A percentile compares a stretch with the other conserved stretches of the same genome.
Evolutionary conservation across 768 basidiomycete species (phyloP).

Genomic region (Cubamyces sp.): DNA sequence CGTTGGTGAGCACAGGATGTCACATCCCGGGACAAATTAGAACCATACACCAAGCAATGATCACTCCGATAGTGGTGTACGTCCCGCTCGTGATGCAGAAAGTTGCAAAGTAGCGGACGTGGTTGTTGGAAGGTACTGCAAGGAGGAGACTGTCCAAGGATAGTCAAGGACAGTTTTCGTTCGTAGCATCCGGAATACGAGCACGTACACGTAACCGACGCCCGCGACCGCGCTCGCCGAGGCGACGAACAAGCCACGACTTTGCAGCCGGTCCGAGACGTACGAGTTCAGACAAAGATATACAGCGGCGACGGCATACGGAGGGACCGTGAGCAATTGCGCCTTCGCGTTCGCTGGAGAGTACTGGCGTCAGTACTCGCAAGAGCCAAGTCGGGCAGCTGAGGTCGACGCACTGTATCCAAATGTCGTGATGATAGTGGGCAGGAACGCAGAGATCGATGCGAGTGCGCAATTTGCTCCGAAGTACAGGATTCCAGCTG

Average conservation of each 20-base stretch:
- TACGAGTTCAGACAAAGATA: slow-evolving; percentile 60
- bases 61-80: slow-evolving; percentile 71
- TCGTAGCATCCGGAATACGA: neutral
- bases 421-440: slow-evolving; percentile 77
- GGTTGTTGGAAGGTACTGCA: slow-evolving; percentile 52
- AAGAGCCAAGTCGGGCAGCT: too few relatives aligned
- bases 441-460: slow-evolving; percentile 83
- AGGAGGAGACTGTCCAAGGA: slow-evolving; percentile 52
- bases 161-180: neutral
- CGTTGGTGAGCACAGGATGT: neutral
- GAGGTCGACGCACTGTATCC: slow-evolving; percentile 58
- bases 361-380: neutral
- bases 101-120: slow-evolving; percentile 72
- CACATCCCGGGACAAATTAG: neutral
- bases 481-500: slow-evolving; percentile 76
- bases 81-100: slow-evolving; percentile 78
- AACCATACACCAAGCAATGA: slow-evolving; percentile 74
- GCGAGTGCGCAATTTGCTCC: slow-evolving; percentile 76
- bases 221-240: slow-evolving; percentile 49
- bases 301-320: slow-evolving; percentile 69
- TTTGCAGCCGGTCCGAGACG: slow-evolving; percentile 66
- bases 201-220: slow-evolving; percentile 63
- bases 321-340: slow-evolving; percentile 78
- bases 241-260: slow-evolving; percentile 54
- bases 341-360: slow-evolving; percentile 59